Evolutionary conservation across 192 early-diverging fungal species (phyloP).

Genomic region (Piromyces finnis): DNA sequence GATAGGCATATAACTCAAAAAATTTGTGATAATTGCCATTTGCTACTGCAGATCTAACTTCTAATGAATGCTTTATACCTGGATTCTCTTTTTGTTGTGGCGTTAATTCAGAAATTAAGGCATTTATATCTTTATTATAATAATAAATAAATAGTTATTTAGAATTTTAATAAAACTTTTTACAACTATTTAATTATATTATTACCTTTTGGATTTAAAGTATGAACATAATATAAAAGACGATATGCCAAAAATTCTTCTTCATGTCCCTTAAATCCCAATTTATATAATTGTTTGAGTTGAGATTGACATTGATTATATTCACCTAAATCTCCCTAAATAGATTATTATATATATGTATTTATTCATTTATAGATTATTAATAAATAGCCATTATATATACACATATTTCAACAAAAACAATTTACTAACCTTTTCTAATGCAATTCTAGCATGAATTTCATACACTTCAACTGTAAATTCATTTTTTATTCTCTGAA

Average conservation of each 20-base stretch:
- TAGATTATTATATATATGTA: too few species aligned
- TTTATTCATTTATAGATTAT: too few species aligned
- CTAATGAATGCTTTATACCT: constrained; percentile 60
- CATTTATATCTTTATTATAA: constrained; percentile 47
- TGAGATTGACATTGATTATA: constrained; percentile 97
- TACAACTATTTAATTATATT: too few species aligned
- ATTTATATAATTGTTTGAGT: constrained; percentile 67
- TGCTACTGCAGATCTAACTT: constrained; percentile 60
- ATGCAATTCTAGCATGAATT: constrained; percentile 33
- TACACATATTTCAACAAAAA: too few species aligned
- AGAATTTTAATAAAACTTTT: too few species aligned
- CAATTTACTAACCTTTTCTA: background rate
- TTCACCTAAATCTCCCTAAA: constrained; percentile 87
- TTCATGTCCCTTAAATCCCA: constrained; percentile 46
- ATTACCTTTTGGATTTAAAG: constrained; percentile 62
- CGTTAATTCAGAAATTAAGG: constrained; percentile 55
- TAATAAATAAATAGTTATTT: background rate
- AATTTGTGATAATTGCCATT: constrained; percentile 71
- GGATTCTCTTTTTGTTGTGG: constrained; percentile 37
- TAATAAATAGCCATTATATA: too few species aligned
- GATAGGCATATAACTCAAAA: constrained; percentile 54
- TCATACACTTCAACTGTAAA: constrained; percentile 94
- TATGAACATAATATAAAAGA: constrained; percentile 77
- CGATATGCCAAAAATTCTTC: constrained; percentile 91
- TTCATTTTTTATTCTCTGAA: constrained; percentile 80